Evolutionary conservation across 2,329 filamentous ascomycete genomes (phyloP).

Genomic region (Colletotrichum theobromicola): DNA sequence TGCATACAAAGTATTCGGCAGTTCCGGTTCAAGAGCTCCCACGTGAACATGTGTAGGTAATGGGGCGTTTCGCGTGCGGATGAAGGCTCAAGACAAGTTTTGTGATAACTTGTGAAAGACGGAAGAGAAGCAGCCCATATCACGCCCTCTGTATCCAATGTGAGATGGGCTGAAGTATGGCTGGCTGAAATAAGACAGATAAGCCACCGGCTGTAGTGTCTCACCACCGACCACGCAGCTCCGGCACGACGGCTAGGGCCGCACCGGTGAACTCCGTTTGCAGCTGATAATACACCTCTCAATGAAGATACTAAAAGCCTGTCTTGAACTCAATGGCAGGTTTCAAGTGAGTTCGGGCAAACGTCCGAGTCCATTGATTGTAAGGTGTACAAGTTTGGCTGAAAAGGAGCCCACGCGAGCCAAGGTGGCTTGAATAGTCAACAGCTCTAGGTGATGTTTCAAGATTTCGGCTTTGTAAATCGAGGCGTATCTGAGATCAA

Average conservation of each 20-base stretch:
- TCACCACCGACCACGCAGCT: not conserved
- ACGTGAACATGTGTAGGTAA: not conserved
- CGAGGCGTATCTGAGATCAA: too few species aligned
- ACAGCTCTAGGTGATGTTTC: too few species aligned
- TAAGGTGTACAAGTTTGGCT: too few species aligned
- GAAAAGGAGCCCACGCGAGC: too few species aligned
- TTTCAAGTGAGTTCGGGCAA: too few species aligned
- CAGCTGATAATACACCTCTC: not conserved
- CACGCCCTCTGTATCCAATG: fast-evolving
- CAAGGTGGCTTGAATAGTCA: too few species aligned
- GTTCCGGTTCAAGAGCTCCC: not conserved
- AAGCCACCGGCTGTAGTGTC: not conserved
- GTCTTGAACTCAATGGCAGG: too few species aligned
- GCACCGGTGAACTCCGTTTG: not conserved
- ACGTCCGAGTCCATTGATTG: too few species aligned
- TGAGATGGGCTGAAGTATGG: not conserved
- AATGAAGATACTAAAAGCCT: too few species aligned
- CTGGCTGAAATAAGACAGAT: not conserved
- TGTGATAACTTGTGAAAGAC: not conserved
- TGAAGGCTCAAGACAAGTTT: not conserved
- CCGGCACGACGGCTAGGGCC: too few species aligned
- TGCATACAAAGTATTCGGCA: not conserved
- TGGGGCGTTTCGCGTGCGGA: not conserved
- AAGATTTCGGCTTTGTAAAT: too few species aligned
- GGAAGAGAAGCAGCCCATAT: not conserved